phyloP scores from a whole-genome alignment of 225 moss, liverwort and hornwort species.

The Marchantia polymorpha region DNA sequence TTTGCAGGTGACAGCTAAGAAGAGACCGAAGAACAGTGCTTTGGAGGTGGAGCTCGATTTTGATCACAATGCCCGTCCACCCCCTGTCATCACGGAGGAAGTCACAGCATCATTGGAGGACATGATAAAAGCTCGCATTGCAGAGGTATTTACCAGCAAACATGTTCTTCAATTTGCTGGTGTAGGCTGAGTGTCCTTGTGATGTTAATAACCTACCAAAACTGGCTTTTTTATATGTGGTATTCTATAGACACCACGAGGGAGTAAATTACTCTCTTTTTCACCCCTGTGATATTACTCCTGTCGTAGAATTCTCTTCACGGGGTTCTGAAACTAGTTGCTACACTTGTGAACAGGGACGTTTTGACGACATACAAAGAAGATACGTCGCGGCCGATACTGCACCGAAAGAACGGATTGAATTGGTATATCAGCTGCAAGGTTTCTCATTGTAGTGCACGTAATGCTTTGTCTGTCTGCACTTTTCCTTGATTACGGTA shows the following conservation, averaged over 20 bases:
- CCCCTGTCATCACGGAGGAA: slow-evolving; percentile 94
- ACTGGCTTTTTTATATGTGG: too few relatives aligned
- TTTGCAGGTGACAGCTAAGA: slow-evolving; percentile 77
- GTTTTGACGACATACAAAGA: slow-evolving; percentile 73
- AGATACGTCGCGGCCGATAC: slow-evolving; percentile 44
- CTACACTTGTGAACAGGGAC: slow-evolving; percentile 35
- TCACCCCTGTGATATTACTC: too few relatives aligned
- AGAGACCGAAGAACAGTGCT: slow-evolving; percentile 88
- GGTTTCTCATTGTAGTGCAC: too few relatives aligned
- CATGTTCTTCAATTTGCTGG: too few relatives aligned
- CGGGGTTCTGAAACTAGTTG: too few relatives aligned
- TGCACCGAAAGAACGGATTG: slow-evolving; percentile 61
- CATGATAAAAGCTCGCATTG: slow-evolving; percentile 78
- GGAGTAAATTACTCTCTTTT: too few relatives aligned
- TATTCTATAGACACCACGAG: too few relatives aligned
- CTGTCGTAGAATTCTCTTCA: too few relatives aligned
- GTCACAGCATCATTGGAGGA: slow-evolving; percentile 81
- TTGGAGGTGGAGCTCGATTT: slow-evolving; percentile 95
- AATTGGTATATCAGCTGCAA: slow-evolving; percentile 58
- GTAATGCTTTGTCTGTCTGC: too few relatives aligned
- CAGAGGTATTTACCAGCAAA: slow-evolving; percentile 48
- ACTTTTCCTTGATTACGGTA: too few relatives aligned
- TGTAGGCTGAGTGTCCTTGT: too few relatives aligned
- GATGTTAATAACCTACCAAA: too few relatives aligned
- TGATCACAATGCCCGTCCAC: slow-evolving; percentile 89